phyloP scores from a whole-genome alignment of 495 filamentous ascomycete species.

The Antarctomyces pellizariae region DNA sequence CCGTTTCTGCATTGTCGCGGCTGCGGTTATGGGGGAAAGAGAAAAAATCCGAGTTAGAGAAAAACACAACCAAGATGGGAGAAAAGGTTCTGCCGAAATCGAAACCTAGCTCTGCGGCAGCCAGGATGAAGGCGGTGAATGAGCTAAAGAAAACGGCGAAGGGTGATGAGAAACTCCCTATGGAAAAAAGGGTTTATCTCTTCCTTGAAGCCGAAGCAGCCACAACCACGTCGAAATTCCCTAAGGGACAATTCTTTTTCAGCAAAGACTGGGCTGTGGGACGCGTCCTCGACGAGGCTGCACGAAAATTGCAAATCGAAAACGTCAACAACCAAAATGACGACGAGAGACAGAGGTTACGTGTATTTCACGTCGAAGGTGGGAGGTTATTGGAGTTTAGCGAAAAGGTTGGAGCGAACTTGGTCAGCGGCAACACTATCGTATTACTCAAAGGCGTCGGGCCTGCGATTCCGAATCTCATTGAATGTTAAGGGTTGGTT shows the following conservation, averaged over 20 bases:
- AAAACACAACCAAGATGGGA: conserved; percentile 24
- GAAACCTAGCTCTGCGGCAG: conserved; percentile 33
- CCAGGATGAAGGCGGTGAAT: conserved; percentile 38
- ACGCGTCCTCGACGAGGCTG: conserved; percentile 67
- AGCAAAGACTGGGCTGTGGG: conserved; percentile 72
- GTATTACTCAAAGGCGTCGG: conserved; percentile 73
- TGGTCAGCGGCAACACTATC: conserved; percentile 64
- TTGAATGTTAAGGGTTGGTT: too few relatives aligned
- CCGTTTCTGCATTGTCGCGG: conserved; percentile 12
- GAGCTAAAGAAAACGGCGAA: conserved; percentile 67
- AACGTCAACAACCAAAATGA: conserved; percentile 72
- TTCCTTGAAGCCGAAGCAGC: conserved; percentile 70
- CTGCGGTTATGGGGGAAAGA: conserved; percentile 49
- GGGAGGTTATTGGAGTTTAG: conserved; percentile 68
- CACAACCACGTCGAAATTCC: conserved; percentile 48
- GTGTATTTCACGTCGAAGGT: conserved; percentile 81
- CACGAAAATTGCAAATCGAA: conserved; percentile 52
- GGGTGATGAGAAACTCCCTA: conserved; percentile 57
- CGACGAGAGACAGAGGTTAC: conserved; percentile 51
- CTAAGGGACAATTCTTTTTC: conserved; percentile 66
- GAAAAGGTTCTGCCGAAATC: conserved; percentile 28
- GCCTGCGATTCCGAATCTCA: conserved; percentile 26
- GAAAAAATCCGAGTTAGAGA: too few relatives aligned
- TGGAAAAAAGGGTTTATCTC: conserved; percentile 64
- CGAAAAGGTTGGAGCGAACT: conserved; percentile 49